Percentiles rank a stretch among this genome's conserved stretches.
Conservation (phyloP, 192 early-diverging fungal genomes). For the Chytriomyces hyalinus region DNA sequence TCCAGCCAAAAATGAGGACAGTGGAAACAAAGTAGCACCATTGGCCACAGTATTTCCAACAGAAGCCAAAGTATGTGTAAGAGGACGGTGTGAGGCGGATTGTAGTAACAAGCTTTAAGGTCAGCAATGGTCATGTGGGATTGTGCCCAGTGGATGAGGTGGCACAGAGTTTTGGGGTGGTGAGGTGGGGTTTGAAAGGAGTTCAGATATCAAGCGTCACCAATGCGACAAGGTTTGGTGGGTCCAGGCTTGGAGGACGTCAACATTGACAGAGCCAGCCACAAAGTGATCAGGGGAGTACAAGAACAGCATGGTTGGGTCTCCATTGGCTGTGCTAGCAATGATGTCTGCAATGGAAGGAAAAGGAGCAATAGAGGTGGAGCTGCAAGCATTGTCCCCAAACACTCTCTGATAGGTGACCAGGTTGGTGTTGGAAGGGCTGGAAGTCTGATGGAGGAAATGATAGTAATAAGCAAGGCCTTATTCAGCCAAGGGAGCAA, state of each 20-base stretch:
- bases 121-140: neutral
- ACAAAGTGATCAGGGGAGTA: neutral
- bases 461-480: too few relatives aligned
- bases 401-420: neutral
- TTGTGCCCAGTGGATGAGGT: neutral
- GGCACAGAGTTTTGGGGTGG: slow-evolving; percentile 8
- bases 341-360: neutral
- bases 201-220: neutral
- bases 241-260: neutral
- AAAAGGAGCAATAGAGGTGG: neutral
- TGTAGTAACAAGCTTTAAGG: neutral
- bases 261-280: neutral
- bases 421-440: neutral
- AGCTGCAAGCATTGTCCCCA: neutral
- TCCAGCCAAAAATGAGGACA: neutral
- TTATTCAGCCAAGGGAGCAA: too few relatives aligned
- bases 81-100: neutral
- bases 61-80: neutral
- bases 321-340: neutral
- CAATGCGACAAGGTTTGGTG: neutral
- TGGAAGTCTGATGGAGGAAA: too few relatives aligned
- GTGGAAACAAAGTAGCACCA: neutral
- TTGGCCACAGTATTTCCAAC: neutral
- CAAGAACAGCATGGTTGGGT: neutral
- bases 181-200: neutral